A percentile compares a stretch with the other conserved stretches of the same genome.
These are phyloP conservation scores for Rhipidocladum racemiflorum DNA, from an alignment of 176 grass and related monocot species.

Conservation along the genomic window DNA sequence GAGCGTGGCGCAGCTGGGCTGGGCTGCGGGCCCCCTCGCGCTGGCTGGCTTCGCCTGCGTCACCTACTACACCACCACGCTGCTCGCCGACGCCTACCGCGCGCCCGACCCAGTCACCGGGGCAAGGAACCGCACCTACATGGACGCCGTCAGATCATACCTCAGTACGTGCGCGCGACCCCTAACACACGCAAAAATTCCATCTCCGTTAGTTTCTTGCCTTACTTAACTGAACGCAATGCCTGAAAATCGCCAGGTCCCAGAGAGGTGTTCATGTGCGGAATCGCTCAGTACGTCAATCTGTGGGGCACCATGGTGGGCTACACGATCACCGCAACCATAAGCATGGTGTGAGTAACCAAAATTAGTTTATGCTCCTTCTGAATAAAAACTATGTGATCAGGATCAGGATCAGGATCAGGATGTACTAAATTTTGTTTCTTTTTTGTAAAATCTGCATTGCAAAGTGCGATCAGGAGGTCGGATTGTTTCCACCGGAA, in stretches of 20 bases:
- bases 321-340: conserved; percentile 80
- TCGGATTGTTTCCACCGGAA: conserved; percentile 50
- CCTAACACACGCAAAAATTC: neutral
- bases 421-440: conserved; percentile 1
- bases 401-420: neutral
- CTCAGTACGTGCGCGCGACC: conserved; percentile 46
- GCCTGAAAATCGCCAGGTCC: conserved; percentile 40
- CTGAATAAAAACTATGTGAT: neutral
- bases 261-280: conserved; percentile 80
- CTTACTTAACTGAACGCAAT: neutral
- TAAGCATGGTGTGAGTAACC: conserved; percentile 79
- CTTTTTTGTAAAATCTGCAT: neutral
- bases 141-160: conserved; percentile 77
- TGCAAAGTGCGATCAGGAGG: conserved; percentile 56
- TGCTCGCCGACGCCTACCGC: conserved; percentile 85
- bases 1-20: conserved; percentile 90
- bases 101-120: conserved; percentile 68
- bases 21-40: conserved; percentile 72
- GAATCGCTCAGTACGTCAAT: conserved; percentile 67
- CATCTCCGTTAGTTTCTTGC: neutral
- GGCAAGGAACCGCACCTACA: conserved; percentile 70
- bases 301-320: conserved; percentile 90
- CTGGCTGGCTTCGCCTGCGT: conserved; percentile 62
- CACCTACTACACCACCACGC: conserved; percentile 84
- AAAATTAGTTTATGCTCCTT: neutral